A percentile compares a stretch with the other conserved stretches of the same genome.
Conservation (phyloP, 2,329 filamentous ascomycete species). For the Aspergillus sp. region DNA sequence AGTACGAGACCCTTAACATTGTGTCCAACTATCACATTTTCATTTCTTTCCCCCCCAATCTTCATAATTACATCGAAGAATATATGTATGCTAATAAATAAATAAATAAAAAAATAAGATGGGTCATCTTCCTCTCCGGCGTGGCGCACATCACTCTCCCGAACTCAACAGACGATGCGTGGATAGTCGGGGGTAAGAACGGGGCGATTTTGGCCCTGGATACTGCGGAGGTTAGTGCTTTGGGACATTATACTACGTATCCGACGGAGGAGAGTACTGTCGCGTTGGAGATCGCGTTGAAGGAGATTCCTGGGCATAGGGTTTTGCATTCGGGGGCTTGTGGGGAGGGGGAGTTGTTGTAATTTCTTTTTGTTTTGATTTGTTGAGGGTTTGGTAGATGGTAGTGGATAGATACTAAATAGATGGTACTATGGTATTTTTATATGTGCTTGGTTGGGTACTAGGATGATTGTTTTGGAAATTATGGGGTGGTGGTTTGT, state of each 20-base stretch:
- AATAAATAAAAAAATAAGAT: conserved; percentile 11
- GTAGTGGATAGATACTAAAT: neutral
- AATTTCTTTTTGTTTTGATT: neutral
- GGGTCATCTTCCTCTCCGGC: conserved; percentile 45
- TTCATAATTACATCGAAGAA: too few relatives aligned
- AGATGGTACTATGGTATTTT: too few relatives aligned
- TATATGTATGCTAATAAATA: too few relatives aligned
- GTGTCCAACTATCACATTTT: too few relatives aligned
- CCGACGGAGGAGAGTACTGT: conserved; percentile 43
- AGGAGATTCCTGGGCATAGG: conserved; percentile 40
- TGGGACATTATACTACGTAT: conserved; percentile 48
- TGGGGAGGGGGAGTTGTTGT: neutral
- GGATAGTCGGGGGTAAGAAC: conserved; percentile 44
- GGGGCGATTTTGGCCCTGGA: conserved; percentile 49
- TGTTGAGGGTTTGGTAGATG: neutral
- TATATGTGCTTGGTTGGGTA: too few relatives aligned
- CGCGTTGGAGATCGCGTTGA: conserved; percentile 41
- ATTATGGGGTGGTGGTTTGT: too few relatives aligned
- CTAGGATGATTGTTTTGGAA: too few relatives aligned
- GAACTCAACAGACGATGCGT: conserved; percentile 39
- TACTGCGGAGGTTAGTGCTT: conserved; percentile 41
- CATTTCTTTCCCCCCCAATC: too few relatives aligned
- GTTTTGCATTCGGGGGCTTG: conserved; percentile 48
- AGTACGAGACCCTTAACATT: conserved; percentile 17
- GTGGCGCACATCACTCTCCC: conserved; percentile 47